phyloP scores from a whole-genome alignment of 1,284 basidiomycete genomes.

The Flammula alnicola region DNA sequence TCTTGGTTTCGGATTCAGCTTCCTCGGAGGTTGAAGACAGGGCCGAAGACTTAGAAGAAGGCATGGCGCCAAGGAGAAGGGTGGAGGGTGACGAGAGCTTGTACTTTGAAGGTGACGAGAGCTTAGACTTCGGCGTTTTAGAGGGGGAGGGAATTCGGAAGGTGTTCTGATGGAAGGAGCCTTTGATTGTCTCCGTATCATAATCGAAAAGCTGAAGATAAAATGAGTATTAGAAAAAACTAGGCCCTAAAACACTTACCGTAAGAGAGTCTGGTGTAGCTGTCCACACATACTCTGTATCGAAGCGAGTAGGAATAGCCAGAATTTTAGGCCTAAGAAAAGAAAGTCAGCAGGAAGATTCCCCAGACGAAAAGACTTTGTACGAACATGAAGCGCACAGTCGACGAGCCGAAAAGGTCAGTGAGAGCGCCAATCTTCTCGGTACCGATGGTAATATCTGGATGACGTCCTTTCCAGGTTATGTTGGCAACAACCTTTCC shows the following conservation, averaged over 20 bases:
- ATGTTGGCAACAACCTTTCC: constrained; percentile 42
- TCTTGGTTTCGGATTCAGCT: constrained; percentile 11
- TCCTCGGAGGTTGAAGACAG: constrained; percentile 12
- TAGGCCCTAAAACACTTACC: constrained; percentile 34
- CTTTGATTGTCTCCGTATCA: constrained; percentile 48
- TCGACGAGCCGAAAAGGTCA: constrained; percentile 50
- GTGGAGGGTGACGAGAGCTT: constrained; percentile 28
- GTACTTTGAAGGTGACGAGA: constrained; percentile 19
- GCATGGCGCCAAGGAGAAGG: constrained; percentile 19
- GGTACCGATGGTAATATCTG: constrained; percentile 50
- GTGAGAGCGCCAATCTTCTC: constrained; percentile 48
- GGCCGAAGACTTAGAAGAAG: constrained; percentile 17
- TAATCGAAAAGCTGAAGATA: constrained; percentile 48
- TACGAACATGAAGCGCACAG: constrained; percentile 52
- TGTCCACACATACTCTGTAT: constrained; percentile 57
- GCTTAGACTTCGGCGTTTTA: constrained; percentile 28
- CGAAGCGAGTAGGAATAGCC: constrained; percentile 59
- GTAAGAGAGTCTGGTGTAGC: constrained; percentile 52
- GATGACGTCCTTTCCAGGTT: constrained; percentile 53
- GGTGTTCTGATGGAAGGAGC: constrained; percentile 51
- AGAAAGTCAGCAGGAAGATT: constrained; percentile 1
- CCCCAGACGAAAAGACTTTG: constrained; percentile 1
- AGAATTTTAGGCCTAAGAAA: constrained; percentile 50
- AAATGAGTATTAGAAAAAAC: constrained; percentile 5
- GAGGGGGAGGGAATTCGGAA: constrained; percentile 39